Base-by-base conservation (phyloP, 1,284 basidiomycete species). In the Ceratobasidium sp. region DNA sequence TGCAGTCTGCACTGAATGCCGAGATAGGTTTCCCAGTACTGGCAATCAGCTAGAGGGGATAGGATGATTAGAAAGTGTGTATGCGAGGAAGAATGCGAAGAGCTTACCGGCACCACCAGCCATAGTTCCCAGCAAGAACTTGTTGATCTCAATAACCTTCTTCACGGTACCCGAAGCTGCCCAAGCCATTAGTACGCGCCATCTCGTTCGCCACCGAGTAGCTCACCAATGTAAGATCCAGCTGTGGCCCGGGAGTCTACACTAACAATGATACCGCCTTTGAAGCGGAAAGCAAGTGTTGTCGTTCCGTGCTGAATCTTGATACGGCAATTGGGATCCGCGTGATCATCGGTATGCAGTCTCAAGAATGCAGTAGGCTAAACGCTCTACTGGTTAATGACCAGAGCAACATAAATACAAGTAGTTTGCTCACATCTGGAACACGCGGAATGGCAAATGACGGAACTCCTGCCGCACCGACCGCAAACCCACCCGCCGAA, bases 101-200 rank as follows among this genome's bases (percentile, higher is more conserved):
- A 12, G 86, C 89, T 64, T 82, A 95, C 96, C 96, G 80, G 97
- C 97, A 86, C 97, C 97, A 87, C 97, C 98, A 79, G 97, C 97
- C 97, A 99, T 99, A 0, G 97, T 99, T 79, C 98, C 98, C 44
- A 99, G 90, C 74, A 99, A 87, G 87, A 98, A 99, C 64, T 96
- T 96, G 88, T 99, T 99, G 86, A 99, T 99, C 88, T 99, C 98
- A 82, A 99, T 99, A 80, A 99, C 97, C 89, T 98, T 98, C 89
- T 97, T 98, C 80, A 98, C 95, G 20, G 96, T 98, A 73, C 96
- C 96, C 42, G 92, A 95, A 0, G 96, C 96, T 97, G 81, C 44
- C 57, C 20, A 52, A 3, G 48, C 28, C 15, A 61, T 77, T 26
- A 78, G 52, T 50, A 54, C 54, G 65, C 46, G 12, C n/a, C n/a